Percentiles rank a stretch among this genome's conserved stretches.
Evolutionary conservation across 768 basidiomycete genomes (phyloP).

Genomic region (Tephrocybe sp.): DNA sequence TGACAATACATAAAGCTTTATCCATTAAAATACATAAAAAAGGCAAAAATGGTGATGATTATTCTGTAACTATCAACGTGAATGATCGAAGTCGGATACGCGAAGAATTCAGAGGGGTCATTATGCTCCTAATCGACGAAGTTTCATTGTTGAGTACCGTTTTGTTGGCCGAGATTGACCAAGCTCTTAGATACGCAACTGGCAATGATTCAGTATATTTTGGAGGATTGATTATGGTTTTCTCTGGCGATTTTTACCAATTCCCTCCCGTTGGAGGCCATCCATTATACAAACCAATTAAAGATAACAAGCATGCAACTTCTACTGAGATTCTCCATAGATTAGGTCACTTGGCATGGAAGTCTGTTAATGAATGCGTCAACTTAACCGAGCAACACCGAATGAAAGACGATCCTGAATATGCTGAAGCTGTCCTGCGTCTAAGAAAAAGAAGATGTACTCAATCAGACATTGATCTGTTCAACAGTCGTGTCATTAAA

Average conservation of each 20-base stretch:
- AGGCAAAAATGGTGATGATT: too few relatives aligned
- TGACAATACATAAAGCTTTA: too few relatives aligned
- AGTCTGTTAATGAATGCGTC: background rate
- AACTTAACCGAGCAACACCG: slow-evolving; percentile 3
- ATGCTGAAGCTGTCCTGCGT: slow-evolving; percentile 2
- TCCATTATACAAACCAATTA: slow-evolving; percentile 25
- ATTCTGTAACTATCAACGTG: too few relatives aligned
- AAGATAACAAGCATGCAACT: slow-evolving; percentile 16
- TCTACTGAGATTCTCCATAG: background rate
- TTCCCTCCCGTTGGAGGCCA: too few relatives aligned
- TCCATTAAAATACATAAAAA: too few relatives aligned
- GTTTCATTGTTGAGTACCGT: slow-evolving; percentile 24
- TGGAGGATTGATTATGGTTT: slow-evolving; percentile 29
- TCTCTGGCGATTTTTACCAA: too few relatives aligned
- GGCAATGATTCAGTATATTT: slow-evolving; percentile 21
- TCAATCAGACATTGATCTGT: slow-evolving; percentile 14
- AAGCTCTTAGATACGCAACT: too few relatives aligned
- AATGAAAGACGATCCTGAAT: slow-evolving; percentile 4
- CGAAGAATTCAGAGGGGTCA: slow-evolving; percentile 24
- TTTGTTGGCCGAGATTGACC: too few relatives aligned
- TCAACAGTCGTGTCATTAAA: slow-evolving; percentile 4
- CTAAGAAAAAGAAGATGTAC: slow-evolving; percentile 30
- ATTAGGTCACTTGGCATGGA: background rate
- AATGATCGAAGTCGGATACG: slow-evolving; percentile 14
- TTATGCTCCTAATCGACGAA: slow-evolving; percentile 28